phyloP scores from a whole-genome alignment of 768 basidiomycete genomes.

The Melanogaster broomeanus region DNA sequence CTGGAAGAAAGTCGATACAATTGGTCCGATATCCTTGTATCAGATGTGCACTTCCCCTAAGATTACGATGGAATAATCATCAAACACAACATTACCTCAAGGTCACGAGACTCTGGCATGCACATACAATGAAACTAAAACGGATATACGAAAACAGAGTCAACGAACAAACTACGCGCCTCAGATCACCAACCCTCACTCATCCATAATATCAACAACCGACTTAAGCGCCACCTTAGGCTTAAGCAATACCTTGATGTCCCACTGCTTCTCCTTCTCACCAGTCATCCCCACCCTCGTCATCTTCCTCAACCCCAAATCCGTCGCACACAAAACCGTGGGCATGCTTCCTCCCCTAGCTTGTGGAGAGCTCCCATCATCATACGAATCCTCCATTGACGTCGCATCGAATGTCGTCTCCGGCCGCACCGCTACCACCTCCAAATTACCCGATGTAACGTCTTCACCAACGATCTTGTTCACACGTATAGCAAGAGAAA shows the following conservation, averaged over 20 bases:
- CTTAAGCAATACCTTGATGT: conserved; percentile 35
- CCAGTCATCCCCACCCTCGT: conserved; percentile 24
- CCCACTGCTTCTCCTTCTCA: conserved; percentile 28
- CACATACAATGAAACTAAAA: too few relatives aligned
- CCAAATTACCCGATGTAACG: conserved; percentile 33
- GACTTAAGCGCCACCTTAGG: conserved; percentile 42
- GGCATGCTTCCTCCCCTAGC: background rate
- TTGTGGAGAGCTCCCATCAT: conserved; percentile 21
- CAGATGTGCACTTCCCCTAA: too few relatives aligned
- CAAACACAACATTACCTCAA: too few relatives aligned
- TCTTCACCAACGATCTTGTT: conserved; percentile 40
- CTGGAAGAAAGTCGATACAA: too few relatives aligned
- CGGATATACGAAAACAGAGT: too few relatives aligned
- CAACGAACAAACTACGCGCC: too few relatives aligned
- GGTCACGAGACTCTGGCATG: too few relatives aligned
- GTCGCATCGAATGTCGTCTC: conserved; percentile 23
- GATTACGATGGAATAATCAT: too few relatives aligned
- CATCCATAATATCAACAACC: conserved; percentile 35
- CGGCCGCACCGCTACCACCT: conserved; percentile 28
- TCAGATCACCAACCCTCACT: conserved; percentile 10
- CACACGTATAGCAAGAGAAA: conserved; percentile 47
- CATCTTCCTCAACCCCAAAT: conserved; percentile 37
- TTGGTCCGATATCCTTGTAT: too few relatives aligned
- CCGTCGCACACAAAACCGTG: conserved; percentile 38
- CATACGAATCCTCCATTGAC: conserved; percentile 35